Evolutionary conservation across 768 basidiomycete genomes (phyloP), one percentile per base, ranked within the genome.

Genomic region (Lactarius tabidus): DNA sequence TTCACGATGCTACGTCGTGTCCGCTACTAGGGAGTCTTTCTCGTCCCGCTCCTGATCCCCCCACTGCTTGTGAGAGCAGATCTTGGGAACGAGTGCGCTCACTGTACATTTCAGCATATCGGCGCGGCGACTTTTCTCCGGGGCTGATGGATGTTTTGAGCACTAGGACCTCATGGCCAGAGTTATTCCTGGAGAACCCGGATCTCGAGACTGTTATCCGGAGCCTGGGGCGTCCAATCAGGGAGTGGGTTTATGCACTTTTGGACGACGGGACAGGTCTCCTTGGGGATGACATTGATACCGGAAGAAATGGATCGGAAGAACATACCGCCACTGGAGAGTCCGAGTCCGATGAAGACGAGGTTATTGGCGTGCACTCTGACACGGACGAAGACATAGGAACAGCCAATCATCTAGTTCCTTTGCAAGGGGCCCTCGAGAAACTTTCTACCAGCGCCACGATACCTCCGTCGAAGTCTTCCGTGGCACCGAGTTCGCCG

Each of bases 151-250:
- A 92, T 68, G 72, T 81, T 6, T 73, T 92, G 59, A 83, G 75
- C 62, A 85, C 87, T 0, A 83, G 81, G 20, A 85, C 89, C 1
- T 85, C 79, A 63, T 93, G 89, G 89, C 85, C 88, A 6, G 77
- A 80, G 38, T 72, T 86, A n/a, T 91, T 90, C 72, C 80, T 93
- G 23, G 91, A 93, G 66, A 82, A 86, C 68, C 91, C 91, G 0
- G 91, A 93, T 73, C 58, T 81, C 35, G 89, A 91, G 72, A 84
- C 84, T 0, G 86, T 88, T 14, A 77, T 83, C 23, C 76, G 84
- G 63, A 86, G 82, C 60, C 81, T 92, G 15, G 85, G 86, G 6
- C 75, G 85, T 35, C 83, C 84, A 1, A 80, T 92, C 56, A 81
- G 88, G 18, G 72, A 77, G 58, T 90, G 87, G 87, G 76, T 81